Percentiles rank a stretch among this genome's conserved stretches.
phyloP scores from a whole-genome alignment of 352 stramenopile species.

The Pythium apleroticum region DNA sequence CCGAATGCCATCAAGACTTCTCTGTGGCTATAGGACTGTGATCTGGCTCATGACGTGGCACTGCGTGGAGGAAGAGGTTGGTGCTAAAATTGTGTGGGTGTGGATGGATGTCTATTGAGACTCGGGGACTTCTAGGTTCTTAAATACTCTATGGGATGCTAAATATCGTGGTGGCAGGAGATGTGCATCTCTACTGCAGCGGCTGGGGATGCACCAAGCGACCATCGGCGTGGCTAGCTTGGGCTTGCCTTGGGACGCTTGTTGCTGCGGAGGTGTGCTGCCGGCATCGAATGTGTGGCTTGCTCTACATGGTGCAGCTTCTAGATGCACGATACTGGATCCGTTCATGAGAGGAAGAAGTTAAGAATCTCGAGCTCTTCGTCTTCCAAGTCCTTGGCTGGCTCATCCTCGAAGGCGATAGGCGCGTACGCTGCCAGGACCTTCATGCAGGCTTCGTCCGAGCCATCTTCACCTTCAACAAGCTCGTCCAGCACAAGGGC shows the following conservation, averaged over 20 bases:
- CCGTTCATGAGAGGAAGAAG: slow-evolving; percentile 23
- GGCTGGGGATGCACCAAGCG: not conserved
- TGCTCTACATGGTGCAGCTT: not conserved
- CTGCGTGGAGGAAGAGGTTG: not conserved
- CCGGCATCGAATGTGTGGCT: not conserved
- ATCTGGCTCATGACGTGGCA: not conserved
- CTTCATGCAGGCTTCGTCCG: slow-evolving; percentile 23
- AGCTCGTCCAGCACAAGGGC: slow-evolving; percentile 13
- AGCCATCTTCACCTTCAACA: slow-evolving; percentile 11
- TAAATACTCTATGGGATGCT: slow-evolving; percentile 2
- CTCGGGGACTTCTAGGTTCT: not conserved
- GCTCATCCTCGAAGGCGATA: slow-evolving; percentile 3
- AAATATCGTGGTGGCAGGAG: not conserved
- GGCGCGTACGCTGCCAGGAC: slow-evolving; percentile 19
- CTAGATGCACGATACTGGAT: slow-evolving; percentile 1
- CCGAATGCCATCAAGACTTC: not conserved
- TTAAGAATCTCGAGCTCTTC: slow-evolving; percentile 24
- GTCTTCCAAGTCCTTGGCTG: slow-evolving; percentile 9
- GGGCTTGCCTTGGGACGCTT: too few species aligned
- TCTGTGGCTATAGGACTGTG: not conserved
- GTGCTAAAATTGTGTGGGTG: not conserved
- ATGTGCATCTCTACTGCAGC: not conserved
- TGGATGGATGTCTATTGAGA: not conserved
- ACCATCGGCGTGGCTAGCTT: not conserved
- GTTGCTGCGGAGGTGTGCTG: not conserved